These are phyloP conservation scores for Aegilops speltoides DNA, from an alignment of 176 grass and related monocot genomes.

Conservation along the genomic window DNA sequence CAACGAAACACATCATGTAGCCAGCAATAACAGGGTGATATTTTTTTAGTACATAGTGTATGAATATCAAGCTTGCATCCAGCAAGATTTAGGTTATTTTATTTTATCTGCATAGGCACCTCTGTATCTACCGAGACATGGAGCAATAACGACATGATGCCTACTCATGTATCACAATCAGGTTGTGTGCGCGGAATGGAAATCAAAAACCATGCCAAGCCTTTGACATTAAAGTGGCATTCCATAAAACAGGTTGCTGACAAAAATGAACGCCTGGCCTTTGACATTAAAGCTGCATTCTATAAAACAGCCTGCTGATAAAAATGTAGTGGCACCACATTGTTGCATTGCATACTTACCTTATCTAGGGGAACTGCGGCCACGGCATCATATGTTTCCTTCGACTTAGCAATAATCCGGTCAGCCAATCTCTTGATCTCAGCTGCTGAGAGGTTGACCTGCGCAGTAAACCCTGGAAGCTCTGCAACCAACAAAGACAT, in stretches of 20 bases:
- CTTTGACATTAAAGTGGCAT: background rate
- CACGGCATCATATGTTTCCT: slow-evolving; percentile 76
- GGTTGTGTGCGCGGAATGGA: background rate
- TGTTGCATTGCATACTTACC: slow-evolving; percentile 43
- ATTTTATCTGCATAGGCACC: background rate
- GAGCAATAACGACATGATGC: background rate
- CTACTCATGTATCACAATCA: background rate
- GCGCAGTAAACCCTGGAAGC: slow-evolving; percentile 67
- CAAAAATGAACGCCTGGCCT: background rate
- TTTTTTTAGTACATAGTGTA: background rate
- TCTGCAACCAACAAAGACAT: slow-evolving; percentile 38
- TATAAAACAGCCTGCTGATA: background rate
- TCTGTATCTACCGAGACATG: background rate
- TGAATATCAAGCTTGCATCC: background rate
- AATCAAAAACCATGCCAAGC: background rate
- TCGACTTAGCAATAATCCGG: slow-evolving; percentile 71
- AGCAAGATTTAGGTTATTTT: background rate
- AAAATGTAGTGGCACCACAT: slow-evolving; percentile 12
- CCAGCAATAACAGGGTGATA: background rate
- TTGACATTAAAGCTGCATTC: background rate
- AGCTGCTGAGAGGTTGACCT: slow-evolving; percentile 61
- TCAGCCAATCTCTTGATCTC: slow-evolving; percentile 73
- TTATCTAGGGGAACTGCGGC: slow-evolving; percentile 79
- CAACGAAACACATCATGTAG: slow-evolving; percentile 25
- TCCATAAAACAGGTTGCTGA: background rate